Evolutionary conservation across 2,329 filamentous ascomycete species (phyloP), one percentile per base, ranked within the genome.

Genomic region (Colletotrichum karsti): DNA sequence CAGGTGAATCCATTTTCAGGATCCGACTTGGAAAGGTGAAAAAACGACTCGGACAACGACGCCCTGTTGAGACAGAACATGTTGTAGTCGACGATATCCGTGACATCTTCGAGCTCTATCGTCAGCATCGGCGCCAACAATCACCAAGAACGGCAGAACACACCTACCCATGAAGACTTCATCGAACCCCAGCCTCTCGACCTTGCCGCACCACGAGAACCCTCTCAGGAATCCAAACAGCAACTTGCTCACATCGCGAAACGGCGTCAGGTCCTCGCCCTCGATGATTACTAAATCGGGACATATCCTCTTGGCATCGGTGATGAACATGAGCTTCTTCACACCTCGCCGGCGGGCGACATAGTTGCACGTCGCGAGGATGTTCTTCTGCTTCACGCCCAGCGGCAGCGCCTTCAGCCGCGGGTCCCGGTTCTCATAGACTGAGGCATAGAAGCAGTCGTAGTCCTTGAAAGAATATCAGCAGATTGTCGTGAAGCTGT

Each of bases 391-490:
- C 79, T 95, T 93, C 66, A 97, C 90, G 37, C 94, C 95, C 35
- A 98, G 83, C 7, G 94, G 93, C 18, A 92, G 81, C 1, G 86
- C 84, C 75, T 90, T 93, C 64, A 98, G 83, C 3, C 86, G 83
- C 1, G 94, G 93, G 71, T 92, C 90, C 76, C 92, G 91, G 71
- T 91, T 91, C 80, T 98, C 94, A 72, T 96, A 91, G 8, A 96
- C 94, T 55, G 94, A 93, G 22, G 95, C 95, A 78, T 98, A 98
- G 84, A 98, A 98, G 83, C 93, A 97, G 82, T 95, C 93, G 77
- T 94, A 93, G 79, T 93, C 90, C 90, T 92, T 63, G 10, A 18
- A 28, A 48, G 57, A 26, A 8, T 26, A 48, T 69, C 53, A 59
- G 50, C 55, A 41, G 22, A 18, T 42, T 7, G 39, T 8, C n/a